Conservation (phyloP, 495 filamentous ascomycete genomes). For the Penicillium manginii region DNA sequence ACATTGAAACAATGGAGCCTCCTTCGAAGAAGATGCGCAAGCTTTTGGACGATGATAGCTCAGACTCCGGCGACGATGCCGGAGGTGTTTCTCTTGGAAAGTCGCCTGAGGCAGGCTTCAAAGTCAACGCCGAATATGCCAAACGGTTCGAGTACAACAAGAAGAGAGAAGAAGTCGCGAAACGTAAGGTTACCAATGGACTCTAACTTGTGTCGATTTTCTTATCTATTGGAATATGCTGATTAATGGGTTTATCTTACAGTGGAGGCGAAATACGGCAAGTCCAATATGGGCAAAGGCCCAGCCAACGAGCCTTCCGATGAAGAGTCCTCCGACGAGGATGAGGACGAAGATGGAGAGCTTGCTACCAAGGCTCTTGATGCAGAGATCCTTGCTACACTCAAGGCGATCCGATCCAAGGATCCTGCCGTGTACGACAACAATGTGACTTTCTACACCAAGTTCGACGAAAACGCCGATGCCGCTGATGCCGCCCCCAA, state of each 20-base stretch:
- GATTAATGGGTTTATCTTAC: conserved; percentile 11
- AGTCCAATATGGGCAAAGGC: conserved; percentile 40
- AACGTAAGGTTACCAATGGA: conserved; percentile 58
- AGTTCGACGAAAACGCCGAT: conserved; percentile 55
- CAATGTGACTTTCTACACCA: conserved; percentile 72
- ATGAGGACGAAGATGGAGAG: conserved; percentile 78
- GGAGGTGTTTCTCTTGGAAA: conserved; percentile 47
- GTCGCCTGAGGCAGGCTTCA: conserved; percentile 54
- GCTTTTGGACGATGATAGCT: conserved; percentile 53
- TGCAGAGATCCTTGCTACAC: conserved; percentile 79
- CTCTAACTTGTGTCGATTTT: background rate
- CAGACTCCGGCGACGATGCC: conserved; percentile 59
- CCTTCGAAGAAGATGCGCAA: conserved; percentile 51
- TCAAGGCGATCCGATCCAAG: conserved; percentile 84
- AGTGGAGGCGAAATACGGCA: conserved; percentile 90
- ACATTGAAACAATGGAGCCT: conserved; percentile 41
- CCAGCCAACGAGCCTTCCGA: conserved; percentile 41
- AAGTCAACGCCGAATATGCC: conserved; percentile 90
- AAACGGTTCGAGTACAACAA: conserved; percentile 94
- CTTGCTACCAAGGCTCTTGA: conserved; percentile 82
- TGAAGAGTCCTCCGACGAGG: conserved; percentile 69
- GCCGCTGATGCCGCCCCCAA: conserved; percentile 22
- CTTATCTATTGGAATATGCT: conserved; percentile 5
- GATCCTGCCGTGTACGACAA: conserved; percentile 90
- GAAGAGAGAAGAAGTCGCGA: conserved; percentile 86